Percentiles rank a stretch among this genome's conserved stretches.
These are phyloP conservation scores for Leptomonas pyrrhocoris DNA, from an alignment of 208 protist species.

Conservation along the genomic window DNA sequence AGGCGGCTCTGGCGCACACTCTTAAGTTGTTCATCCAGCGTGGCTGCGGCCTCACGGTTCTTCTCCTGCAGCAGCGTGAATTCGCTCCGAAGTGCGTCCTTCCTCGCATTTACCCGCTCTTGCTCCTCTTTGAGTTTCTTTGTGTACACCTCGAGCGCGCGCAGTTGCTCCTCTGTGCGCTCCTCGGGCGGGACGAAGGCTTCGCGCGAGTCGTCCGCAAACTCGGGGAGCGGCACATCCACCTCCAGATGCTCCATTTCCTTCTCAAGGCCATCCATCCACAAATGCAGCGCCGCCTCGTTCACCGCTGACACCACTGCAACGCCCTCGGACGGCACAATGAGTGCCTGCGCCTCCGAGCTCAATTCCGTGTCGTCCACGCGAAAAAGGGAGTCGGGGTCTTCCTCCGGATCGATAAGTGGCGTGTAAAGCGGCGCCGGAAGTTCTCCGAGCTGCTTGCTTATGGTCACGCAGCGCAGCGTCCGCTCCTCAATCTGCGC, in stretches of 20 bases:
- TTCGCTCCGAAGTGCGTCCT: conserved; percentile 69
- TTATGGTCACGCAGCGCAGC: conserved; percentile 73
- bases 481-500: conserved; percentile 77
- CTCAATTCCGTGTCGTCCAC: conserved; percentile 82
- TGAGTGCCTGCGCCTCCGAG: conserved; percentile 55
- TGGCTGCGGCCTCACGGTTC: conserved; percentile 37
- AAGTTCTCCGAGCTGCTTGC: conserved; percentile 70
- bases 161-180: conserved; percentile 84
- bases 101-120: conserved; percentile 58
- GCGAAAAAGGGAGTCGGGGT: conserved; percentile 66
- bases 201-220: conserved; percentile 73
- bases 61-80: conserved; percentile 64
- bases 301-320: conserved; percentile 22
- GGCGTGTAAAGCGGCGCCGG: conserved; percentile 44
- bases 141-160: conserved; percentile 74
- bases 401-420: conserved; percentile 61
- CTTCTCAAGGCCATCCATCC: conserved; percentile 93
- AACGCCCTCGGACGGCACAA: conserved; percentile 41
- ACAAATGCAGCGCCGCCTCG: conserved; percentile 81
- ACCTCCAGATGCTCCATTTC: conserved; percentile 70
- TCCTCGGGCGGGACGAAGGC: conserved; percentile 80
- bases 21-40: conserved; percentile 59
- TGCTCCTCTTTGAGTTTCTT: conserved; percentile 79
- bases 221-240: conserved; percentile 67
- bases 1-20: conserved; percentile 50